phyloP scores from a whole-genome alignment of 306 rosid species.

The Cucumis melo region DNA sequence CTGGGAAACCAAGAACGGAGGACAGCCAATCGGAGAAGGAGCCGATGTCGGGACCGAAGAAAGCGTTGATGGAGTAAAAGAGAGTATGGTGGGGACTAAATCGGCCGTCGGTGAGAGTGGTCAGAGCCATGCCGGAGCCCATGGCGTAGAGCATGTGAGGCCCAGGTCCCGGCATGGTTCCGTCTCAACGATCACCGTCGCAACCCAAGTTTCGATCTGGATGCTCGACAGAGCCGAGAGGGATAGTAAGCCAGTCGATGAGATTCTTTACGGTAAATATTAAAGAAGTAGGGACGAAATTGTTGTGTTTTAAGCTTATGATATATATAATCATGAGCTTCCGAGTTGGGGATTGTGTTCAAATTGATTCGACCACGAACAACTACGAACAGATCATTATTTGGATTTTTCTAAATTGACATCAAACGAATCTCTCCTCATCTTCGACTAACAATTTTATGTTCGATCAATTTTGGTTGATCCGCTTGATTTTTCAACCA shows the following conservation, averaged over 20 bases:
- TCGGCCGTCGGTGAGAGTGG: constrained; percentile 34
- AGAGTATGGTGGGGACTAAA: constrained; percentile 75
- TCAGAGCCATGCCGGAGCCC: constrained; percentile 53
- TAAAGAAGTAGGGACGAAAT: too few relatives aligned
- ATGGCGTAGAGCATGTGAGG: constrained; percentile 83
- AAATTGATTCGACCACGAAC: too few relatives aligned
- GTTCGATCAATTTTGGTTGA: too few relatives aligned
- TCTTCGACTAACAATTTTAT: too few relatives aligned
- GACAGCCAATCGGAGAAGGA: constrained; percentile 77
- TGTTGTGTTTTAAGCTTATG: too few relatives aligned
- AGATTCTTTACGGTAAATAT: too few relatives aligned
- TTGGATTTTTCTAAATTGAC: too few relatives aligned
- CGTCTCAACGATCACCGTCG: neutral
- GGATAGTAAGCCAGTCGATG: neutral
- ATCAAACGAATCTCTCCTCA: too few relatives aligned
- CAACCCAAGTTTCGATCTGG: neutral
- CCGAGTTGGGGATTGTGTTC: too few relatives aligned
- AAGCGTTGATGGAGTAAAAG: constrained; percentile 53
- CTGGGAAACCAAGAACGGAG: constrained; percentile 25
- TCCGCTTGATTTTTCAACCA: too few relatives aligned
- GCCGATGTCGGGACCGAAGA: constrained; percentile 91
- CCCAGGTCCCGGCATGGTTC: constrained; percentile 82
- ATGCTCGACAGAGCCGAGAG: neutral
- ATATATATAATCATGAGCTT: too few relatives aligned
- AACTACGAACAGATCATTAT: too few relatives aligned